Evolutionary conservation across 352 stramenopile species (phyloP).

Genomic region (Pythium coloratum): DNA sequence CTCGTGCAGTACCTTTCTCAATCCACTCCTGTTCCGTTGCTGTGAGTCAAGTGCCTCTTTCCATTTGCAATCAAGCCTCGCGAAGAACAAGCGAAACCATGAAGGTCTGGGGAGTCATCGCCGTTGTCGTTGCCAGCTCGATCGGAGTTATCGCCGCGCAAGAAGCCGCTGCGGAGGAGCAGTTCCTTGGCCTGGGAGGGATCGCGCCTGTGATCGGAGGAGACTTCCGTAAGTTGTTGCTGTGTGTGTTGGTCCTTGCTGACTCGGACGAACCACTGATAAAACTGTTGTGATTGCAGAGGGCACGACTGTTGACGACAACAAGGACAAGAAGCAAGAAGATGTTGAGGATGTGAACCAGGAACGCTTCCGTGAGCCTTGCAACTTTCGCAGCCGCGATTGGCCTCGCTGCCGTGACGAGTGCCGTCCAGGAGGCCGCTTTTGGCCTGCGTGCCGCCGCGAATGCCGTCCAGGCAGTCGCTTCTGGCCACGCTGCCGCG

Average conservation of each 20-base stretch:
- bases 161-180: neutral
- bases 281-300: neutral
- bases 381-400: neutral
- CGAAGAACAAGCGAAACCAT: neutral
- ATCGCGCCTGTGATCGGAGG: neutral
- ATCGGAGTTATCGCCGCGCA: neutral
- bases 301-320: neutral
- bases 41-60: neutral
- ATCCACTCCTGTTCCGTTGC: too few relatives aligned
- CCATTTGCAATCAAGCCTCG: neutral
- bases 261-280: neutral
- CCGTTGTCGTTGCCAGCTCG: neutral
- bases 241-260: neutral
- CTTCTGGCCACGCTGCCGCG: slow-evolving; percentile 22
- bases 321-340: neutral
- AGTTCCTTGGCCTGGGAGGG: neutral
- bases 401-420: slow-evolving; percentile 18
- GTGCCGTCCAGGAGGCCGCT: slow-evolving; percentile 18
- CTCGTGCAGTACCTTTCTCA: too few relatives aligned
- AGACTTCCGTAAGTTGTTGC: neutral
- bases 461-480: slow-evolving; percentile 12
- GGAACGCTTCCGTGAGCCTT: neutral
- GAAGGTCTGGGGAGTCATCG: neutral
- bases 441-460: slow-evolving; percentile 9
- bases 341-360: neutral